These are phyloP conservation scores for Echinosophora koreensis DNA, from an alignment of 306 rosid genomes.

Conservation along the genomic window DNA sequence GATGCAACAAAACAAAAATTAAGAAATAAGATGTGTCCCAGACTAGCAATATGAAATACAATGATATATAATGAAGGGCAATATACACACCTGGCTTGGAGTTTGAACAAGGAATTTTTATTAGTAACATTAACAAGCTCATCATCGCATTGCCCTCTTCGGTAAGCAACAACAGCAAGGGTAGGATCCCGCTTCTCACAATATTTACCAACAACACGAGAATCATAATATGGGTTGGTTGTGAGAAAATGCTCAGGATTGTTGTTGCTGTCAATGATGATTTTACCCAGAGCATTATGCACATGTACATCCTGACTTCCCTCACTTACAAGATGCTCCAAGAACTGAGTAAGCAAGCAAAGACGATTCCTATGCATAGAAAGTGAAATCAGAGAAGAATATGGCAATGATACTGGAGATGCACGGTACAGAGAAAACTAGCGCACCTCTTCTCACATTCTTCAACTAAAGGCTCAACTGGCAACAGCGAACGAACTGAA, in stretches of 20 bases:
- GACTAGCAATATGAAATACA: slow-evolving; percentile 12
- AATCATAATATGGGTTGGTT: slow-evolving; percentile 96
- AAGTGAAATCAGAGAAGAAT: slow-evolving; percentile 30
- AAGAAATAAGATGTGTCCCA: slow-evolving; percentile 30
- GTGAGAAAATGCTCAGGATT: slow-evolving; percentile 98
- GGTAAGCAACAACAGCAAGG: slow-evolving; percentile 95
- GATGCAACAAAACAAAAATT: slow-evolving; percentile 36
- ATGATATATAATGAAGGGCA: slow-evolving; percentile 16
- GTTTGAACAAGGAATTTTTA: slow-evolving; percentile 90
- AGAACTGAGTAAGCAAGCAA: slow-evolving; percentile 90
- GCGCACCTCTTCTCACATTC: slow-evolving; percentile 96
- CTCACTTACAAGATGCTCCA: slow-evolving; percentile 99
- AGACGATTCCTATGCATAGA: slow-evolving; percentile 79
- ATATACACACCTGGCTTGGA: slow-evolving; percentile 84
- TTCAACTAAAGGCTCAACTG: slow-evolving; percentile 95
- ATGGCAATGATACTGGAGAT: slow-evolving; percentile 24
- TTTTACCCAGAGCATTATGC: slow-evolving; percentile 96
- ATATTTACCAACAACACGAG: slow-evolving; percentile 95
- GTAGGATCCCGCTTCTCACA: slow-evolving; percentile 98
- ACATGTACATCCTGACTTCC: slow-evolving; percentile 99
- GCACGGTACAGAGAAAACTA: slow-evolving; percentile 39
- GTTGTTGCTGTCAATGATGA: slow-evolving; percentile 93
- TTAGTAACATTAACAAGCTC: slow-evolving; percentile 93
- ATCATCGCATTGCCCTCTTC: slow-evolving; percentile 96
- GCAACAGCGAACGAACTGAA: slow-evolving; percentile 97